Percentiles rank a stretch among this genome's conserved stretches.
phyloP scores from a whole-genome alignment of 805 yeast genomes.

The Saccharomycopsis malanga region DNA sequence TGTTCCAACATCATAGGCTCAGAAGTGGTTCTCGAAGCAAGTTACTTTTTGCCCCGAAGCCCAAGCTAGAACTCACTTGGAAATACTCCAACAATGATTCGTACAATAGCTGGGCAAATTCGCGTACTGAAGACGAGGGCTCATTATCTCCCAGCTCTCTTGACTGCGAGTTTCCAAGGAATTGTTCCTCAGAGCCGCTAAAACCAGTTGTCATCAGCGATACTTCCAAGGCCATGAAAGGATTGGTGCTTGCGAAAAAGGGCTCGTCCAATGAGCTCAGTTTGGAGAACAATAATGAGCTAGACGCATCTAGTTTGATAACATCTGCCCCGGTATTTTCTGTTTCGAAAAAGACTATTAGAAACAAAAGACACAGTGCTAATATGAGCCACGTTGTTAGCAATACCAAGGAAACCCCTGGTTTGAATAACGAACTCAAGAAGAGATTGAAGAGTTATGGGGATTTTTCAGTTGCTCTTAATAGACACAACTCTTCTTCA shows the following conservation, averaged over 20 bases:
- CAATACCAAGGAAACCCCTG: background rate
- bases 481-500: background rate
- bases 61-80: constrained; percentile 5
- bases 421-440: background rate
- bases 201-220: constrained; percentile 9
- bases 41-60: constrained; percentile 7
- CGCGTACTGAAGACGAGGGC: constrained; percentile 1
- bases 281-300: background rate
- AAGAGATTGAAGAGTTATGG: background rate
- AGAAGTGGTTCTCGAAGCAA: constrained; percentile 7
- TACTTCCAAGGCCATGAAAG: constrained; percentile 7
- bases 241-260: constrained; percentile 1
- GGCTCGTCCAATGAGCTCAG: background rate
- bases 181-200: background rate
- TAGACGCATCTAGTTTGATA: background rate
- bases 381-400: too few relatives aligned
- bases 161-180: background rate
- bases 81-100: constrained; percentile 7
- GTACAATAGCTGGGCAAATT: background rate
- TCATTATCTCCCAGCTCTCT: background rate
- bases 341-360: background rate
- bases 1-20: background rate
- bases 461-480: background rate
- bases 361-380: background rate
- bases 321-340: background rate